Base-by-base conservation (phyloP, 108 stramenopile species). In the Parmales sp. region DNA sequence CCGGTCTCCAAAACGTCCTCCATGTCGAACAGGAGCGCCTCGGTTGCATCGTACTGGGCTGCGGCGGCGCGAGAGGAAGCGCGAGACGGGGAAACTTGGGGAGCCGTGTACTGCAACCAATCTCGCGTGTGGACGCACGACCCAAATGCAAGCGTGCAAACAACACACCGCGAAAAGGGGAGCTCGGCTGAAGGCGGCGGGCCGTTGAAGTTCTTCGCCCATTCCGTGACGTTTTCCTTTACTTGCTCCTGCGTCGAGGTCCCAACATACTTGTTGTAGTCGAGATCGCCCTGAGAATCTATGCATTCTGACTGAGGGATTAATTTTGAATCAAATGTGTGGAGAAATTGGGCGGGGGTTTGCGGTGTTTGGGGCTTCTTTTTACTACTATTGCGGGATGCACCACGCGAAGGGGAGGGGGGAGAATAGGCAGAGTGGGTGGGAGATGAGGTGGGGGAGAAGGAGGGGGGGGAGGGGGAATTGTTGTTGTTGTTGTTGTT, bases 221-320 rank as follows among this genome's bases (percentile, higher is more conserved):
- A 60, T 16, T 60, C 54, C 20, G 31, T 60, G 36, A 60, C 54
- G 13, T 34, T 34, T 16, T 60, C 54, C 4, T 11, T 34, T 3
- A 60, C 54, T 16, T 60, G 54, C 54, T 60, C 54, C 54, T 16
- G 29, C 16, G 31, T 60, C 28, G 3, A 6, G 3, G 29, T 34
- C 2, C 54, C 54, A 5, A 60, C 54, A 16, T 60, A 60, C 54
- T 60, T 60, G 2, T 28, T 60, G 54, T 60, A 60, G 28, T 60
- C 54, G 25, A 60, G 20, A 3, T 28, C 18, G 7, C 54, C 54
- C 31, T 60, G 16, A 19, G 54, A 34, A 29, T 60, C 20, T 1
- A 60, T 28, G 13, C 7, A 11, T 31, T 11, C 25, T 4, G 8
- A 26, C 7, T 11, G 31, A 5, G 13, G 3, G 3, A 31, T 7